These are phyloP conservation scores for Gastrolobium bilobum DNA, from an alignment of 306 rosid genomes.

Conservation along the genomic window DNA sequence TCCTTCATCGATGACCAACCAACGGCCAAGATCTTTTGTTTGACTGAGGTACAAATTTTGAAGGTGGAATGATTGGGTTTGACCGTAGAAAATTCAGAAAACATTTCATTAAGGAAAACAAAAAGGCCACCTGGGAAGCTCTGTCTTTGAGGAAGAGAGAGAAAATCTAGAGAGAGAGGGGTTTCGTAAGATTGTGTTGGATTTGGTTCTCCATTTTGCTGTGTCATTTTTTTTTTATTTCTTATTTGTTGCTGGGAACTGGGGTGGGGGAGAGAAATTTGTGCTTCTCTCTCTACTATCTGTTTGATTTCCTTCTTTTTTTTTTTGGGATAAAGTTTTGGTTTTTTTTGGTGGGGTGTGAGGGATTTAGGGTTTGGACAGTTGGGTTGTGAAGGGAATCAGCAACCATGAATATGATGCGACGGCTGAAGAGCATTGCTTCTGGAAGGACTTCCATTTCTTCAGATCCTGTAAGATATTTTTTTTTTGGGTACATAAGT, in stretches of 20 bases:
- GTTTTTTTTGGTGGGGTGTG: conserved; percentile 30
- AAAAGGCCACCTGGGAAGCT: conserved; percentile 55
- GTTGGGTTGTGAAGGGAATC: conserved; percentile 35
- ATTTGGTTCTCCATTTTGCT: conserved; percentile 19
- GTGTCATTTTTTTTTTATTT: conserved; percentile 19
- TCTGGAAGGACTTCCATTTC: conserved; percentile 91
- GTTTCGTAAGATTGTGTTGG: background rate
- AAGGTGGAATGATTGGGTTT: conserved; percentile 57
- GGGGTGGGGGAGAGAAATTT: conserved; percentile 55
- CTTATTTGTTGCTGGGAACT: conserved; percentile 12
- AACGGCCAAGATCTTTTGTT: conserved; percentile 22
- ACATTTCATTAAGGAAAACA: conserved; percentile 28
- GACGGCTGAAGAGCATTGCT: conserved; percentile 95
- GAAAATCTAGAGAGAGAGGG: conserved; percentile 35
- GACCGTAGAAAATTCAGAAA: conserved; percentile 48
- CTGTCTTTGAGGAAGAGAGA: conserved; percentile 23
- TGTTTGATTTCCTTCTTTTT: background rate
- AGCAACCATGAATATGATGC: conserved; percentile 87
- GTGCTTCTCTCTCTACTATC: conserved; percentile 65
- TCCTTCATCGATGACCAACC: background rate
- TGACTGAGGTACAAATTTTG: conserved; percentile 51
- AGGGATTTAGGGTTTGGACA: conserved; percentile 65
- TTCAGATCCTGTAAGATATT: conserved; percentile 83
- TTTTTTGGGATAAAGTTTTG: background rate
- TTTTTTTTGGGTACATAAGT: background rate